phyloP scores from a whole-genome alignment of 768 basidiomycete genomes.

The Paxillus ammoniavirescens region DNA sequence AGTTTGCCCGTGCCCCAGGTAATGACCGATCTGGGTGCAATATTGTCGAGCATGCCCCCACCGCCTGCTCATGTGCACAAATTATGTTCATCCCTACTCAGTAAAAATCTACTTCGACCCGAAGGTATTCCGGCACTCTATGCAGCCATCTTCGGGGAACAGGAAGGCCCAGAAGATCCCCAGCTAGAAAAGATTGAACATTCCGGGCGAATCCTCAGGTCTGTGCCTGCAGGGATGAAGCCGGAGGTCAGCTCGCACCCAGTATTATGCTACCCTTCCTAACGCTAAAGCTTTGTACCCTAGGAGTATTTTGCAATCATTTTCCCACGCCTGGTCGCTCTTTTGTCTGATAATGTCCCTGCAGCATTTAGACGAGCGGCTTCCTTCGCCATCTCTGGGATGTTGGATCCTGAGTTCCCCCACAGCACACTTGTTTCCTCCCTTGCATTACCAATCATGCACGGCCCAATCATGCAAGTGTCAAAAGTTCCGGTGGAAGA shows the following conservation, averaged over 20 bases:
- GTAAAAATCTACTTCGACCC: conserved; percentile 66
- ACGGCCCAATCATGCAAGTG: conserved; percentile 45
- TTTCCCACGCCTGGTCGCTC: conserved; percentile 51
- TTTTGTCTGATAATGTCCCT: conserved; percentile 40
- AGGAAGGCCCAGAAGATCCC: conserved; percentile 49
- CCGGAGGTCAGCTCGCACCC: conserved; percentile 45
- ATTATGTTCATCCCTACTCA: conserved; percentile 61
- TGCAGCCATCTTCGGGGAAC: conserved; percentile 66
- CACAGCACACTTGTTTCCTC: conserved; percentile 18
- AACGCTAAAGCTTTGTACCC: neutral
- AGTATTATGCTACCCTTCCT: neutral
- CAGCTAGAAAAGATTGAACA: conserved; percentile 72
- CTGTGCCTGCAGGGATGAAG: conserved; percentile 57
- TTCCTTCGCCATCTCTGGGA: conserved; percentile 66
- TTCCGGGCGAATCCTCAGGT: conserved; percentile 58
- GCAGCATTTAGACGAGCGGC: conserved; percentile 55
- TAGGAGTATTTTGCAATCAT: conserved; percentile 64
- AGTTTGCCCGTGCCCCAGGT: conserved; percentile 64
- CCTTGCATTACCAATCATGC: conserved; percentile 48
- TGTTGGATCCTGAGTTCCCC: conserved; percentile 43
- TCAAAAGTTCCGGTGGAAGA: neutral
- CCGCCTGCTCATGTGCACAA: conserved; percentile 54
- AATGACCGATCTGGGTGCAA: conserved; percentile 60
- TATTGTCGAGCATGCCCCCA: conserved; percentile 45
- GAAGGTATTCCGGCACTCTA: conserved; percentile 71